phyloP scores from a whole-genome alignment of 2,329 filamentous ascomycete species.

The Fusarium dlaminii region DNA sequence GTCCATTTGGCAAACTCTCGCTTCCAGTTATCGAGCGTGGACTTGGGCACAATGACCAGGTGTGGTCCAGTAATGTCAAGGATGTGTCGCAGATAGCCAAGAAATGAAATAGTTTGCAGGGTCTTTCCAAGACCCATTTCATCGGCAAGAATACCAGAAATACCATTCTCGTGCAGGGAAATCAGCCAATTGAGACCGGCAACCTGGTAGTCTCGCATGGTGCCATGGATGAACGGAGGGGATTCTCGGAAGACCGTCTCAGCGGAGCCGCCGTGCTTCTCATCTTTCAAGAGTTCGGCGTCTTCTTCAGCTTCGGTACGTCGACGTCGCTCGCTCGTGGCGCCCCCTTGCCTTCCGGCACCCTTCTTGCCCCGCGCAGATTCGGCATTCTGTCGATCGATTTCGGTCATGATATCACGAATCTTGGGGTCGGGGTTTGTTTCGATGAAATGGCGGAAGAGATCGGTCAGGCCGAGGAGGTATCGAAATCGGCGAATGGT shows the following conservation, averaged over 20 bases:
- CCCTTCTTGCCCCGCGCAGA: constrained; percentile 76
- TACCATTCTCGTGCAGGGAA: constrained; percentile 97
- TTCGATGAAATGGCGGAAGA: constrained; percentile 99
- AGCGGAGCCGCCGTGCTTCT: constrained; percentile 85
- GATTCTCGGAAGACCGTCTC: constrained; percentile 95
- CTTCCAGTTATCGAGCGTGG: constrained; percentile 98
- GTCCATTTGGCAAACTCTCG: constrained; percentile 95
- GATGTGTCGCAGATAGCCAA: constrained; percentile 93
- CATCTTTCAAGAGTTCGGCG: constrained; percentile 85
- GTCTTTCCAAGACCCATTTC: constrained; percentile 99
- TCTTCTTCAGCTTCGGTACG: constrained; percentile 98
- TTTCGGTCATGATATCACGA: constrained; percentile 91
- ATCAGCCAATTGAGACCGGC: constrained; percentile 97
- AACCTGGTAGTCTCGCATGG: constrained; percentile 97
- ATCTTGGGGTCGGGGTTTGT: constrained; percentile 96
- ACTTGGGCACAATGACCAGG: constrained; percentile 92
- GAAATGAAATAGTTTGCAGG: constrained; percentile 94
- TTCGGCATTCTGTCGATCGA: constrained; percentile 90
- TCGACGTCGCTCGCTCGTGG: constrained; percentile 78
- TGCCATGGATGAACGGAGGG: constrained; percentile 85
- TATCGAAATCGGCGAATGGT: constrained; percentile 95
- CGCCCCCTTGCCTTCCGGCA: constrained; percentile 83
- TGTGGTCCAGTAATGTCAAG: constrained; percentile 91
- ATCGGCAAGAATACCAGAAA: constrained; percentile 95
- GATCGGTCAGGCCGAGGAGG: constrained; percentile 90